Percentiles rank a stretch among this genome's conserved stretches.
Evolutionary conservation across 225 moss, liverwort and hornwort species (phyloP).

Genomic region (Straminergon stramineum): DNA sequence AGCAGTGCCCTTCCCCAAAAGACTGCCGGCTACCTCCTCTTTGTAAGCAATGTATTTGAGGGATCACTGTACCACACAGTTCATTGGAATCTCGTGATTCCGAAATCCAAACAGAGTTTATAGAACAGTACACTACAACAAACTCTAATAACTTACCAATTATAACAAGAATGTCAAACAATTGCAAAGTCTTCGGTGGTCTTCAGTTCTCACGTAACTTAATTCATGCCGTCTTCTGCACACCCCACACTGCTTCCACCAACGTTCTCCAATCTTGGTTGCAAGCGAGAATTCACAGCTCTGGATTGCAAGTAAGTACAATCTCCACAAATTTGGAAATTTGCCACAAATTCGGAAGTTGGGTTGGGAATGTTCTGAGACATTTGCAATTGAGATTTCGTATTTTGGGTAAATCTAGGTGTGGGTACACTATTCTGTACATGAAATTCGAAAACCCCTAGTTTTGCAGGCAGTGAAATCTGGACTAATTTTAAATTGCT

Average conservation of each 20-base stretch:
- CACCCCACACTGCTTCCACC: background rate
- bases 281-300: background rate
- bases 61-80: background rate
- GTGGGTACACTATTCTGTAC: background rate
- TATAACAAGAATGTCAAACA: background rate
- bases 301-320: background rate
- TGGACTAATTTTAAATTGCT: background rate
- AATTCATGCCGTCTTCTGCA: background rate
- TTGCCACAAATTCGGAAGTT: background rate
- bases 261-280: background rate
- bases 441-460: background rate
- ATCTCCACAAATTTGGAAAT: background rate
- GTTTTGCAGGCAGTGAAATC: background rate
- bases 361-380: too few species aligned
- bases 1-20: too few species aligned
- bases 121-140: background rate
- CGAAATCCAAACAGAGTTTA: background rate
- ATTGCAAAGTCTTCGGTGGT: background rate
- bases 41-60: background rate
- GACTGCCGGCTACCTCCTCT: background rate
- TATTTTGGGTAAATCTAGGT: background rate
- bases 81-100: background rate
- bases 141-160: background rate
- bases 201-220: background rate
- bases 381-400: background rate